A percentile compares a stretch with the other conserved stretches of the same genome.
phyloP scores from a whole-genome alignment of 73 alveolate species.

The Tetrahymena thermophila region DNA sequence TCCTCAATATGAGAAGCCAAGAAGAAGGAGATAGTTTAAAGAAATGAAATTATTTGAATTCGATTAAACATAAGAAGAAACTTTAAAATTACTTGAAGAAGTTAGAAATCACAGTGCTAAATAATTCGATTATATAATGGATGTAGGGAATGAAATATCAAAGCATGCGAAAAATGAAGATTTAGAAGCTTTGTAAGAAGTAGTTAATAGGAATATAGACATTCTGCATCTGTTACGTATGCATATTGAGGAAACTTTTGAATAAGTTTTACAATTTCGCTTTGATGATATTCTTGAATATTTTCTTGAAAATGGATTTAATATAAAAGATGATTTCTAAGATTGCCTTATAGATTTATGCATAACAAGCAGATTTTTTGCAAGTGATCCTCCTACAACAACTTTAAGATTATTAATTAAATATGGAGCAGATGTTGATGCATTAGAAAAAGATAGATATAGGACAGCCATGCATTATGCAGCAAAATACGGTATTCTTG shows the following conservation, averaged over 20 bases:
- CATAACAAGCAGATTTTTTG: background rate
- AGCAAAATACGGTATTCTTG: background rate
- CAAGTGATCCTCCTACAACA: background rate
- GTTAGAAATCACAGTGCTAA: background rate
- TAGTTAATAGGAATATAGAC: background rate
- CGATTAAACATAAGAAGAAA: background rate
- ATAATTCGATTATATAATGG: background rate
- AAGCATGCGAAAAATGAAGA: background rate
- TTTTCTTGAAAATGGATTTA: background rate
- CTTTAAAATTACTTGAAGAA: background rate
- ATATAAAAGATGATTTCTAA: background rate
- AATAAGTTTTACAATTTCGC: background rate
- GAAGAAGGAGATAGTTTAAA: background rate
- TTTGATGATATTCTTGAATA: background rate
- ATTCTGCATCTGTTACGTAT: background rate
- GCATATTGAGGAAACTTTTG: background rate
- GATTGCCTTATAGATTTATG: constrained; percentile 1
- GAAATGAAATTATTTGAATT: background rate
- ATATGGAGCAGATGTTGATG: background rate
- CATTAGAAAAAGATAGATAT: background rate
- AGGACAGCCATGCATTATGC: background rate
- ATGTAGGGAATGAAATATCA: background rate
- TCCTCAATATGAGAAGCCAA: background rate
- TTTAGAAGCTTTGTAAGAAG: background rate
- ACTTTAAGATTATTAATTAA: background rate